Evolutionary conservation across 2,329 filamentous ascomycete species (phyloP).

Genomic region (Aureobasidium sp.): DNA sequence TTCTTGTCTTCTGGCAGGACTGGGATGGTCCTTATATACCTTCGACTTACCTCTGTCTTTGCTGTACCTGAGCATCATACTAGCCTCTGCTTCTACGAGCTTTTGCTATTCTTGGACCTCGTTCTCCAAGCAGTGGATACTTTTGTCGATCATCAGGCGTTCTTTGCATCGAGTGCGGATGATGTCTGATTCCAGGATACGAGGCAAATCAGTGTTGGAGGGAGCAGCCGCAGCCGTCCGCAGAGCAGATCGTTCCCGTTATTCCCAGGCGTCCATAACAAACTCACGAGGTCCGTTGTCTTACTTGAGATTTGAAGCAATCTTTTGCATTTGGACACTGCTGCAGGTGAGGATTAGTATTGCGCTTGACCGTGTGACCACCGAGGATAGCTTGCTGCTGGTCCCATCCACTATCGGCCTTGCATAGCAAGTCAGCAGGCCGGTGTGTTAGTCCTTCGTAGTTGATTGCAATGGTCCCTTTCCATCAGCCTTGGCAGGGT

Average conservation of each 20-base stretch:
- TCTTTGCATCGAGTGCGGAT: neutral
- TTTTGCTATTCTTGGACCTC: slow-evolving; percentile 13
- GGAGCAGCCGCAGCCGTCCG: neutral
- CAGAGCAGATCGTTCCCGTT: neutral
- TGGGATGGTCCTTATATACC: slow-evolving; percentile 1
- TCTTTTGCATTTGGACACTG: neutral
- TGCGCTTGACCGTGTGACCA: neutral
- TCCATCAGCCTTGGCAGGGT: neutral
- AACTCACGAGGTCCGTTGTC: neutral
- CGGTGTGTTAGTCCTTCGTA: neutral
- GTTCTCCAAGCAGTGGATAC: neutral
- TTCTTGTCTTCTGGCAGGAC: neutral
- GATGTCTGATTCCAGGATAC: neutral
- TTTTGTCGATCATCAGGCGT: slow-evolving; percentile 4
- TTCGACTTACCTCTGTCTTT: neutral
- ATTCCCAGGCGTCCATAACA: neutral
- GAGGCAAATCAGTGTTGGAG: neutral
- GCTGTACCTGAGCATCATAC: neutral
- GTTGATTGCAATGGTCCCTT: neutral
- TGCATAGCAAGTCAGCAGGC: neutral
- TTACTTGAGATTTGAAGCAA: neutral
- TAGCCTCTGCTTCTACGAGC: neutral
- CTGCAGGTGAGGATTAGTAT: neutral
- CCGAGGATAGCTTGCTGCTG: neutral
- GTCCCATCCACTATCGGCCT: neutral